Base-by-base conservation (phyloP, 352 stramenopile genomes). In the Blastocystis sp. region DNA sequence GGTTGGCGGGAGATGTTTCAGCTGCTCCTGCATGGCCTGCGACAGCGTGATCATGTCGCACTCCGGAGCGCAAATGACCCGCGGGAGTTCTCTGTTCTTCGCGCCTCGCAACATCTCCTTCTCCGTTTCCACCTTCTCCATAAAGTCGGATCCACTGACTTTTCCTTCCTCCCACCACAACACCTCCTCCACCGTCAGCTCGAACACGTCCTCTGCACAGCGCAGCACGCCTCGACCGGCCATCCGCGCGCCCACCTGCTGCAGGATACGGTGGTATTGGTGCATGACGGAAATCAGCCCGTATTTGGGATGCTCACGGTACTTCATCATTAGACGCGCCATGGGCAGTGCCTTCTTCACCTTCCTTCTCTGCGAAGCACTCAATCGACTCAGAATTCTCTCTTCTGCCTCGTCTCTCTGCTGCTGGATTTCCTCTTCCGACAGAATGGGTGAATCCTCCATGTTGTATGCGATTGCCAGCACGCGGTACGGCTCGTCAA, bases 221-320 rank as follows among this genome's bases (percentile, higher is more conserved):
- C 69, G n/a, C 28, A 84, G 65, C 52, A 38, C 14, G 19, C 61
- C 48, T 63, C n/a, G 10, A 10, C 54, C 28, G 43, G 34, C 17
- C 59, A 87, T 3, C 48, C 34, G 28, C 24, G 60, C 17, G 19
- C 64, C 78, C 14, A 78, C 24, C 28, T 38, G 21, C 43, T 38
- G 28, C 0, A 88, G 11, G 1, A 57, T 54, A 9, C 11, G 14
- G 34, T 60, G 64, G 17, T 77, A 52, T 7, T n/a, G 17, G 11
- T n/a, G 21, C 10, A 88, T 9, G 34, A 88, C 28, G 3, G n/a
- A 54, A 61, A 88, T 78, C 21, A 64, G 17, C 4, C 19, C 19
- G 21, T 88, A 78, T 77, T 78, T 78, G 21, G 28, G 43, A 28
- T 88, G 78, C 63, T 88, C 78, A 0, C 78, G 64, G 45, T 77